Evolutionary conservation across 768 basidiomycete genomes (phyloP).

Genomic region (Phanerochaete sordida): DNA sequence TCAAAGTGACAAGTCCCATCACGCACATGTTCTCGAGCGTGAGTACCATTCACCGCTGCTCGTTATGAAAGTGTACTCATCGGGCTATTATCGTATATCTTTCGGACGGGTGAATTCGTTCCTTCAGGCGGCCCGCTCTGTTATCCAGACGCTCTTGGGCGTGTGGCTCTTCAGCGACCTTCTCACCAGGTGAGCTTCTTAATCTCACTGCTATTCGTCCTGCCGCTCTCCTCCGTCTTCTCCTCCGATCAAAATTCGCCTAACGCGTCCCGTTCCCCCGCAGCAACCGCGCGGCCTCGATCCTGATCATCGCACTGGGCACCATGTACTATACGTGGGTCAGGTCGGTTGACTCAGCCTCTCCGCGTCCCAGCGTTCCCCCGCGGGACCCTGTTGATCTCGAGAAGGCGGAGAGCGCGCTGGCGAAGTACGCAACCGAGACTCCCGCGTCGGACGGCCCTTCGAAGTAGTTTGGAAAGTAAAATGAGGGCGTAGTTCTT

Average conservation of each 20-base stretch:
- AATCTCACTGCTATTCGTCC: neutral
- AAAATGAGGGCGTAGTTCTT: no score
- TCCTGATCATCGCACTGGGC: constrained; percentile 63
- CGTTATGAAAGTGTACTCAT: neutral
- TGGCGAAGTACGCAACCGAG: neutral
- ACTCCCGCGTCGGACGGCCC: neutral
- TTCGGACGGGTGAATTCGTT: neutral
- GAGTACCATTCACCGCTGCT: constrained; percentile 26
- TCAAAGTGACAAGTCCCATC: constrained; percentile 80
- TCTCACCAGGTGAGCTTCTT: constrained; percentile 57
- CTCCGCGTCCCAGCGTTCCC: constrained; percentile 21
- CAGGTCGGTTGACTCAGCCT: constrained; percentile 34
- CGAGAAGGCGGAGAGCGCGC: constrained; percentile 8
- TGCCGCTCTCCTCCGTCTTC: neutral
- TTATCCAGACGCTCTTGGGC: constrained; percentile 78
- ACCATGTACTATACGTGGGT: constrained; percentile 70
- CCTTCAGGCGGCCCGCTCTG: constrained; percentile 70
- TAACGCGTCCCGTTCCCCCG: neutral
- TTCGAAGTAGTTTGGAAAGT: neutral
- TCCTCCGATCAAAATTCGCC: neutral
- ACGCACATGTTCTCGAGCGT: constrained; percentile 86
- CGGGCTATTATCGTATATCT: constrained; percentile 12
- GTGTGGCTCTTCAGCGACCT: constrained; percentile 75
- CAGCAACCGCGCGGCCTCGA: constrained; percentile 63
- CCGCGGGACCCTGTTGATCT: constrained; percentile 28